Evolutionary conservation across 164 flowering plant species (phyloP).

Genomic region (Aristolochia contorta): DNA sequence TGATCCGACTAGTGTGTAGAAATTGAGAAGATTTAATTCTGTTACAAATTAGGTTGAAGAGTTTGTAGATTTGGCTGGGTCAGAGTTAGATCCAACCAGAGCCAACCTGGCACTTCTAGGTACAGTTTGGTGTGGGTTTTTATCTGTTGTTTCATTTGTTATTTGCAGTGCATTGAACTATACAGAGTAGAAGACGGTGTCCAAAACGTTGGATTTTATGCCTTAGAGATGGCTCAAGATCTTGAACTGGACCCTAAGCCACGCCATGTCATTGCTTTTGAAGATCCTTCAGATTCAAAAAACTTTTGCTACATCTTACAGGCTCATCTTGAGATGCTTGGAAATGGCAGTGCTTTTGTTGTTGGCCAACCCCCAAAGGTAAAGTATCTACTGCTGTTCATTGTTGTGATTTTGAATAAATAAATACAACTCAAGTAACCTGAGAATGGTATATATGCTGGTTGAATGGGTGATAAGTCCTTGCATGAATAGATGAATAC

Average conservation of each 20-base stretch:
- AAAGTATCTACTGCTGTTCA: constrained; percentile 1
- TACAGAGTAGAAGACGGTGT: constrained; percentile 51
- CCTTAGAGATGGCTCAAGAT: constrained; percentile 89
- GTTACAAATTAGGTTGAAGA: too few species aligned
- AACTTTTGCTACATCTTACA: constrained; percentile 75
- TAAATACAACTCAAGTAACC: too few species aligned
- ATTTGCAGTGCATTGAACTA: constrained; percentile 76
- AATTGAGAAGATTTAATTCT: too few species aligned
- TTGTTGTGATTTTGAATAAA: too few species aligned
- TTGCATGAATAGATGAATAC: too few species aligned
- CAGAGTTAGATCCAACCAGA: too few species aligned
- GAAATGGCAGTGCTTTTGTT: constrained; percentile 74
- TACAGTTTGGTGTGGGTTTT: background rate
- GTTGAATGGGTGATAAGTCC: too few species aligned
- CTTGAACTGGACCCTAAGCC: constrained; percentile 87
- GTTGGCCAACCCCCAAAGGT: constrained; percentile 89
- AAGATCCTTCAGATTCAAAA: constrained; percentile 70
- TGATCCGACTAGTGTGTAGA: too few species aligned
- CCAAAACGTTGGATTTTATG: constrained; percentile 62
- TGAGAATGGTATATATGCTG: too few species aligned
- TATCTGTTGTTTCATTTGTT: constrained; percentile 7
- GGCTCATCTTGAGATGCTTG: constrained; percentile 81
- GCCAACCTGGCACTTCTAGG: background rate
- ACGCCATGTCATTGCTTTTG: constrained; percentile 78
- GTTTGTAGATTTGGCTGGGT: too few species aligned